Evolutionary conservation across 768 basidiomycete species (phyloP), one percentile per base, ranked within the genome.

Genomic region (Leccinellum albellum): DNA sequence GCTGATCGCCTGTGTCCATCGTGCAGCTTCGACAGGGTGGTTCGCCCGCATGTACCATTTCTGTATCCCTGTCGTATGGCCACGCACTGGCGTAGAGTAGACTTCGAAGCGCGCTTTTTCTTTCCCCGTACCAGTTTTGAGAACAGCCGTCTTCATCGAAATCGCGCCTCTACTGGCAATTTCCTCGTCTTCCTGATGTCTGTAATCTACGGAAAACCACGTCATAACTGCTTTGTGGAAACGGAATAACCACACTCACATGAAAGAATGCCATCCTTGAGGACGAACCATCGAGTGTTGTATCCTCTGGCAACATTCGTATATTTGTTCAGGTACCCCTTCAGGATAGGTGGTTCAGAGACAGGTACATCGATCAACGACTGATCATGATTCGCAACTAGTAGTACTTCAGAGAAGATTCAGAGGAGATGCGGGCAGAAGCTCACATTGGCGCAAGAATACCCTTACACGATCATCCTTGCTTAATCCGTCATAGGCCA

Each of bases 281-380:
- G 80, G 0, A 96, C 91, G 66, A 98, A 96, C 93, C 94, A 97
- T 1, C 94, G 79, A 0, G 89, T 88, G 57, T 85, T 86, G 68
- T 94, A 96, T 0, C 95, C 94, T 63, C 85, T 87, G 0, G 92
- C 91, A 37, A 97, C 90, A 63, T 97, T 98, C 1, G 88, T 86
- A 67, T 94, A 97, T 70, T 98, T 98, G 71, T 90, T 92, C 20
- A 93, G 75, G 66, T 92, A 92, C 0, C 91, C 92, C 60, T 82
- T 85, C 55, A 91, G 71, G 3, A 78, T 70, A 0, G 88, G 85
- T 2, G 87, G 83, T 49, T 85, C 83, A 1, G 76, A 74, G 7
- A 71, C 62, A 1, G 79, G 73, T 8, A 73, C 67, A 4, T 80
- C 78, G 10, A 94, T 80, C 2, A 93, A 75, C 0, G 85, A 83